phyloP scores from a whole-genome alignment of 129 eudicot species.

The Arctium minus region DNA sequence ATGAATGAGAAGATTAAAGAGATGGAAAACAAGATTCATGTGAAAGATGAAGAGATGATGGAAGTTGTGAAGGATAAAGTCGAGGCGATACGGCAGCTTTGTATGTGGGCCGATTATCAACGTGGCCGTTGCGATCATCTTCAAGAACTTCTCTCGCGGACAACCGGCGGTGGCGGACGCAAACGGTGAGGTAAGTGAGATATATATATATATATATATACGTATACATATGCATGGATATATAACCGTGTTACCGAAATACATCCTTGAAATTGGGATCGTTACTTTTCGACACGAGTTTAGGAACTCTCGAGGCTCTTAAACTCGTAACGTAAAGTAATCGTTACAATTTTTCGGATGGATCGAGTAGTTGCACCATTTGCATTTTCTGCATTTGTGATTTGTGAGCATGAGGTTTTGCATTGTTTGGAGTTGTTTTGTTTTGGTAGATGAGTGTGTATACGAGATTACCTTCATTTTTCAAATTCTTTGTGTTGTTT shows the following conservation, averaged over 20 bases:
- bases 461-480: constrained; percentile 13
- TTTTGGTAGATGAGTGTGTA: constrained; percentile 25
- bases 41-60: constrained; percentile 50
- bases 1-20: constrained; percentile 38
- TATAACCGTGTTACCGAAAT: background rate
- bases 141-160: constrained; percentile 33
- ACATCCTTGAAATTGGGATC: background rate
- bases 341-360: background rate
- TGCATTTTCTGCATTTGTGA: background rate
- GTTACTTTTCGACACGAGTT: background rate
- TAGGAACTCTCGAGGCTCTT: background rate
- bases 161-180: background rate
- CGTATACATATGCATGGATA: background rate
- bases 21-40: constrained; percentile 37
- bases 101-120: constrained; percentile 74
- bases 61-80: constrained; percentile 61
- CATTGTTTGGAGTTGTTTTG: constrained; percentile 21
- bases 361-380: background rate
- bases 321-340: background rate
- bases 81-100: constrained; percentile 80
- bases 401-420: background rate
- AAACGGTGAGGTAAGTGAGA: constrained; percentile 4
- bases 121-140: constrained; percentile 49
- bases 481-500: constrained; percentile 21
- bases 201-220: background rate